Evolutionary conservation across 805 yeast species (phyloP), one percentile per base, ranked within the genome.

Genomic region (Candida berthetii): DNA sequence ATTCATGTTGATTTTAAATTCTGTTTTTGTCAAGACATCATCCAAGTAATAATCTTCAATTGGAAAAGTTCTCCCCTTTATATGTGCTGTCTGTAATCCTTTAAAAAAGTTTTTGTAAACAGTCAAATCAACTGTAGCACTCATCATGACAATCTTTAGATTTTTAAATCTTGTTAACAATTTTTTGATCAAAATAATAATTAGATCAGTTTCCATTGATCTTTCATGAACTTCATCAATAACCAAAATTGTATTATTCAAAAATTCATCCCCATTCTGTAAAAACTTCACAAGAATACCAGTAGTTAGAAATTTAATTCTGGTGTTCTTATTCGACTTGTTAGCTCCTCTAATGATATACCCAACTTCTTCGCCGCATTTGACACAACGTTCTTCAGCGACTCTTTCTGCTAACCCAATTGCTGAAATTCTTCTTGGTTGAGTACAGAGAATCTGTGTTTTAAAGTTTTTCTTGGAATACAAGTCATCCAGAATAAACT

Each of bases 201-300:
- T 67, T 42, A 90, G 80, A 60, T 91, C 98, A 45, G 90, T 80
- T 53, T 91, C 98, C 42, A 90, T 77, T 0, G 96, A 88, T 49
- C 98, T 67, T 62, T 91, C 98, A 59, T 91, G 98, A n/a, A 91
- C 98, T 63, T 91, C 98, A 69, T 91, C 98, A 32, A 90, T 78
- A 33, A 90, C 80, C 31, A 90, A 75, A 27, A 81, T 78, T 15
- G 90, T 62, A 41, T 74, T 64, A 13, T 71, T 67, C 45, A 85
- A 73, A 38, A 78, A 62, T 1, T 60, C 57, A 8, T 48, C 47
- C 35, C 55, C 57, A 13, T 70, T 62, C 57, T 90, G 97, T 20
- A 90, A 68, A 80, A 90, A 84, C 46, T 96, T 72, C 22, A 91
- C 74, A 36, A 91, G 69, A 5, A 91, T 93, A 73, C 98, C 98